Evolutionary conservation across 257 asterid species (phyloP), one percentile per base, ranked within the genome.

Genomic region (Solanum bulbocastanum): DNA sequence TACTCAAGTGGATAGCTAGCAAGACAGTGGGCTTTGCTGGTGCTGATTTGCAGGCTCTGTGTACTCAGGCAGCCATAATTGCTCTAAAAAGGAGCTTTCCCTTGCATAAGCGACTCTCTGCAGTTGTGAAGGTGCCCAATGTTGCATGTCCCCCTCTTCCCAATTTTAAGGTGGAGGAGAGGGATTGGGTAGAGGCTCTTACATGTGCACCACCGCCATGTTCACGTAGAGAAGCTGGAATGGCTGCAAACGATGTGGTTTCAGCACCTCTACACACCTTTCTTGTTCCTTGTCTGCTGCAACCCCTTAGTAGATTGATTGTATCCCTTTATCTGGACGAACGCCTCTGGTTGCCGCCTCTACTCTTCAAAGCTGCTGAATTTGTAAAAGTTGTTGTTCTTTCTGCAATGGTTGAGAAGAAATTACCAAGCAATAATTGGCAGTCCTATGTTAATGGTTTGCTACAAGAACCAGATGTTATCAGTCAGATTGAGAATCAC

Each of bases 11-110:
- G 96, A 93, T 97, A 40, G 96, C 99, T 12, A 92, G 91, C 90
- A 90, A 89, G 92, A 97, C 99, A 84, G 96, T 93, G 88, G 99
- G 99, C 86, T 97, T 91, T 91, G 99, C 99, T 87, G 99, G 99
- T 90, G 99, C 99, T 86, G 99, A 97, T 92, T 91, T 97, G 83
- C 99, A 97, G 94, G 98, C 99, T 71, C 99, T 97, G 83, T 96
- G 99, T 93, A 95, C 99, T 82, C 99, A 97, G 92, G 98, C 98
- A 20, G 99, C 98, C 87, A 94, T 95, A 82, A 83, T 93, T 91
- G 96, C 98, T 90, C 89, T 97, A 83, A 93, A 94, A 91, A 94
- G 97, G 93, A 93, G 92, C 94, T 95, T 95, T 88, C 98, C 99
- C 83, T 89, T 96, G 91, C 97, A 97, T 86, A 92, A 94, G 85